Evolutionary conservation across 73 alveolate species (phyloP).

Genomic region (Paramecium biaurelia): DNA sequence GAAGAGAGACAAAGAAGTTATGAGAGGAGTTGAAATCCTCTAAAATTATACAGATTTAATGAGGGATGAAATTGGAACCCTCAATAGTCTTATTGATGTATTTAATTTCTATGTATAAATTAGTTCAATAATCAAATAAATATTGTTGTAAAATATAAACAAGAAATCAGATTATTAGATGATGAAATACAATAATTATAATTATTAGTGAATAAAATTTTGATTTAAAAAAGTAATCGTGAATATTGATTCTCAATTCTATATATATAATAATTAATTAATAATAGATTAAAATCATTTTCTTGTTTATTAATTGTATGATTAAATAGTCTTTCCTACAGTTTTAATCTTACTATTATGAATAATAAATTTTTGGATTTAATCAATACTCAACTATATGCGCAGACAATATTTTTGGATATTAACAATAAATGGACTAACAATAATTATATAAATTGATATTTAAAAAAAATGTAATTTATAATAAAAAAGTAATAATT

Average conservation of each 20-base stretch:
- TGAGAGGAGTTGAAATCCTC: background rate
- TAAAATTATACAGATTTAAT: background rate
- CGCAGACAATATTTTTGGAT: too few species aligned
- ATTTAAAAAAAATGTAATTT: too few species aligned
- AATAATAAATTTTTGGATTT: too few species aligned
- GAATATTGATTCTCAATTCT: background rate
- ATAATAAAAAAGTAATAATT: too few species aligned
- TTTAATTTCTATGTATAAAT: background rate
- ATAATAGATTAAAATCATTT: too few species aligned
- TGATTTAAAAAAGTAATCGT: background rate
- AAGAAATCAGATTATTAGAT: background rate
- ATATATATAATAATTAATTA: too few species aligned
- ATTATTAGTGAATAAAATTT: background rate
- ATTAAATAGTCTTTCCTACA: too few species aligned
- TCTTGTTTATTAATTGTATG: too few species aligned
- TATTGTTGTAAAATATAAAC: background rate
- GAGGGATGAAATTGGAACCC: background rate
- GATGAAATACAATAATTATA: background rate
- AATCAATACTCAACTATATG: too few species aligned
- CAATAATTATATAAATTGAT: too few species aligned
- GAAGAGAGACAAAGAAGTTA: background rate
- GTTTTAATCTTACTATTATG: too few species aligned
- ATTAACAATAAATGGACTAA: too few species aligned
- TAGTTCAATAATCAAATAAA: slow-evolving; percentile 15
- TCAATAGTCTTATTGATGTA: slow-evolving; percentile 1